phyloP scores from a whole-genome alignment of 225 moss, liverwort and hornwort species.

The Pseudisothecium myosuroides region DNA sequence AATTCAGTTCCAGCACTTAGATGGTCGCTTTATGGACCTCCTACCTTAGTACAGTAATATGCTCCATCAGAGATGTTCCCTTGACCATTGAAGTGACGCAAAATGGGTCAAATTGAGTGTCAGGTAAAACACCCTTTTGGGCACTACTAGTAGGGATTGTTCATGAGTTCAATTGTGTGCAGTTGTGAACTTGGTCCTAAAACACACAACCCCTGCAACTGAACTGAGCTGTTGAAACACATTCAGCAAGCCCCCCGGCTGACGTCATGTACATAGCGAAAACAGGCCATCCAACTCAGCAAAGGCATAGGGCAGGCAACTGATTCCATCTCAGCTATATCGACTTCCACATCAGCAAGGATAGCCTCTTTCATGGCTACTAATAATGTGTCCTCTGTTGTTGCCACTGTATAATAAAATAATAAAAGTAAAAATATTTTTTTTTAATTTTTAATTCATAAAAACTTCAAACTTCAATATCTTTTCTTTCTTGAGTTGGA shows the following conservation, averaged over 20 bases:
- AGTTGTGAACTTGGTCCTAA: no score
- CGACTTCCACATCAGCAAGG: neutral
- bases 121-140: neutral
- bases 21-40: no score
- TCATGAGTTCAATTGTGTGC: neutral
- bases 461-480: no score
- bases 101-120: neutral
- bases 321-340: neutral
- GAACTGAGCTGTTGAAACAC: neutral
- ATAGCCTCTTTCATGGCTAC: neutral
- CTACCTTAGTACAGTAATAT: no score
- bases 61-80: no score
- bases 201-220: neutral
- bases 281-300: neutral
- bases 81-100: no score
- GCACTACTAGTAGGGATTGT: no score
- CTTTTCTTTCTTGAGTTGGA: fast-evolving
- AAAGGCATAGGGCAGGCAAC: neutral
- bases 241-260: neutral
- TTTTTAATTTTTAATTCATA: neutral
- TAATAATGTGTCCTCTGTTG: no score
- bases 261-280: neutral
- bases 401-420: neutral
- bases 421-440: neutral
- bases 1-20: no score